Conservation (phyloP, 202 grass and related monocot genomes). For the Dendrocalamus latiflorus region DNA sequence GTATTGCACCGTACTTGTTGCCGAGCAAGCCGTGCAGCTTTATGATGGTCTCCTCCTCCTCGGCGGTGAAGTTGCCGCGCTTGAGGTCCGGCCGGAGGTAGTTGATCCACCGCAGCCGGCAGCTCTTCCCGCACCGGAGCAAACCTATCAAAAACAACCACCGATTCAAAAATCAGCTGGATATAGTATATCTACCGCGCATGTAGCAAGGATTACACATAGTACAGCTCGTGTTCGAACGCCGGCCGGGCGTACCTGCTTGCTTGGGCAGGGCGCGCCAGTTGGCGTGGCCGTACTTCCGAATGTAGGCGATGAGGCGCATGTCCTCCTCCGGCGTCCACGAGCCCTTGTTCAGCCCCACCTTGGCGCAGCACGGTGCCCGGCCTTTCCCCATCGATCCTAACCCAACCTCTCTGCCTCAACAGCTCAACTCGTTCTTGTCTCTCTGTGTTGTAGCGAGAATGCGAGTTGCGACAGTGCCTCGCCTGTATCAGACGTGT, state of each 20-base stretch:
- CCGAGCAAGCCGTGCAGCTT: constrained; percentile 64
- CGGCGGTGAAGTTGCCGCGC: constrained; percentile 73
- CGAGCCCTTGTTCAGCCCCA: constrained; percentile 75
- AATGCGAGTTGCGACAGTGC: no score
- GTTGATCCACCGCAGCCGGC: constrained; percentile 90
- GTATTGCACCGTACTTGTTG: constrained; percentile 59
- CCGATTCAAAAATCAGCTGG: no score
- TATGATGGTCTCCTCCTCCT: constrained; percentile 64
- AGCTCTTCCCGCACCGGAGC: constrained; percentile 88
- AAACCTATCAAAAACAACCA: constrained; percentile 28
- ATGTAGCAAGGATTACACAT: no score
- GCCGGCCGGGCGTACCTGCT: constrained; percentile 51
- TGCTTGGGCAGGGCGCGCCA: constrained; percentile 80
- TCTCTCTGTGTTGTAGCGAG: no score
- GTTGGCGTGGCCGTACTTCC: constrained; percentile 66
- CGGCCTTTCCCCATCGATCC: constrained; percentile 59
- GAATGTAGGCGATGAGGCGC: constrained; percentile 63
- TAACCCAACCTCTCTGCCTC: no score
- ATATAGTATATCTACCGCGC: no score
- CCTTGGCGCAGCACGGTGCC: constrained; percentile 79
- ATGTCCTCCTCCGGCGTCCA: constrained; percentile 81
- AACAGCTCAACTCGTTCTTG: no score
- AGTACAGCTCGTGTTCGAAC: neutral
- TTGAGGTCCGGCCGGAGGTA: constrained; percentile 79
- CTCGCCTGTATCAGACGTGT: no score